Conservation (phyloP, 2,329 filamentous ascomycete genomes). For the Ilyonectria sp. region DNA sequence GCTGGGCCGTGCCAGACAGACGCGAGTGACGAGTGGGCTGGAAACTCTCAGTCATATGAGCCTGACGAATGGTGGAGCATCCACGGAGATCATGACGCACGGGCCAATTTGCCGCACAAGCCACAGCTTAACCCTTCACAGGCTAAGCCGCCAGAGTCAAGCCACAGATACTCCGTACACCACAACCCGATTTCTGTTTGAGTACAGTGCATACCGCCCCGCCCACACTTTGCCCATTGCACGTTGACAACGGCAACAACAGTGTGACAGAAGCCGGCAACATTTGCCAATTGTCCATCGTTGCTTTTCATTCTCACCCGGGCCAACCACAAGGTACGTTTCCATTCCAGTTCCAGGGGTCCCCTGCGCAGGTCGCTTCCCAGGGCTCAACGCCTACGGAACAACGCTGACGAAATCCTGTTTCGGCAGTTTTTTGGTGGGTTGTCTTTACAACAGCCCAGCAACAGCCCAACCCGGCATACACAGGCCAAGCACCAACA, state of each 20-base stretch:
- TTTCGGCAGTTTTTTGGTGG: neutral
- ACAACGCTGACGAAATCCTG: neutral
- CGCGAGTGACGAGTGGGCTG: slow-evolving; percentile 6
- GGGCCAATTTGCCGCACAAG: neutral
- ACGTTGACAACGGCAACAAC: neutral
- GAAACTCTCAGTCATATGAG: slow-evolving; percentile 2
- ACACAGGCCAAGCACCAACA: neutral
- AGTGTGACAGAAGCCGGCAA: neutral
- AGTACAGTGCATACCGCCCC: slow-evolving; percentile 1
- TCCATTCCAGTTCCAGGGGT: neutral
- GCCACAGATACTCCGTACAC: neutral
- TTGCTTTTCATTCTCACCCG: neutral
- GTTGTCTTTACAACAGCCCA: neutral
- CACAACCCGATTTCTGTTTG: neutral
- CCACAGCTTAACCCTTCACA: neutral
- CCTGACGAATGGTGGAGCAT: slow-evolving; percentile 4
- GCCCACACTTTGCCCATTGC: slow-evolving; percentile 11
- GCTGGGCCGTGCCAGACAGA: slow-evolving; percentile 2
- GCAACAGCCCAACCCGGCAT: neutral
- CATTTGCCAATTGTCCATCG: neutral
- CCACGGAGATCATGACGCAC: neutral
- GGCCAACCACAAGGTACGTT: slow-evolving; percentile 2
- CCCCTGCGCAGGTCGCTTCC: neutral
- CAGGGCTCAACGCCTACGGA: neutral
- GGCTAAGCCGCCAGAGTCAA: neutral